Base-by-base conservation (phyloP, 78 protist genomes). In the Dictyostelium citrinum region DNA sequence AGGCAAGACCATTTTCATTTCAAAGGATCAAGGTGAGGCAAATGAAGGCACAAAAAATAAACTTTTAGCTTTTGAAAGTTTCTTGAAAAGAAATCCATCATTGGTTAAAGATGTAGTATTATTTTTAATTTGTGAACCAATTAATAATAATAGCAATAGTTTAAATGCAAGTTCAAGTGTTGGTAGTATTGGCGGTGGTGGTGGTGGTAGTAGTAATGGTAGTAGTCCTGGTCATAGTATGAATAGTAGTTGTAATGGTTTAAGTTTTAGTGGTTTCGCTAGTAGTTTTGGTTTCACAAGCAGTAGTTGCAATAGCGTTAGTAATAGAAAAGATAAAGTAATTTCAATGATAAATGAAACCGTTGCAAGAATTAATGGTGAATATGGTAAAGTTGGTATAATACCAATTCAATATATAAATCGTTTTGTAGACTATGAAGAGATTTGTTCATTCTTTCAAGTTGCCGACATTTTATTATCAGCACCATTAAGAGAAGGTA, bases 311-410 rank as follows among this genome's bases (percentile, higher is more conserved):
- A 60, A 8, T n/a, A 1, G 24, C 6, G 72, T 10, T 10, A 29
- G 6, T 16, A 58, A 29, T 24, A 78, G 49, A 78, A 78, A 78
- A n/a, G 77, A 84, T 71, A 84, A 84, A 39, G 35, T 84, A 10
- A 51, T 75, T 4, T 84, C 91, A n/a, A 58, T 17, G n/a, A 78
- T 88, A 22, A 88, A 88, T 17, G 93, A 88, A 64, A 88, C 93
- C 9, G 93, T 88, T 17, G 93, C 93, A 16, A 88, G 93, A 78
- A 88, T 88, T 79, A 88, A 88, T 79, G 93, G 93, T 8, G 93
- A 88, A 39, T 88, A 77, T 39, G 75, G 85, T n/a, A 45, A 41
- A 14, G 80, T 88, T n/a, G 77, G 85, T 12, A 39, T 22, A 17
- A 79, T 78, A 6, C 93, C 93, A 3, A 78, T 88, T 49, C 80